Evolutionary conservation across 1,139 yeast genomes (phyloP).

Genomic region (Pichia sp.): DNA sequence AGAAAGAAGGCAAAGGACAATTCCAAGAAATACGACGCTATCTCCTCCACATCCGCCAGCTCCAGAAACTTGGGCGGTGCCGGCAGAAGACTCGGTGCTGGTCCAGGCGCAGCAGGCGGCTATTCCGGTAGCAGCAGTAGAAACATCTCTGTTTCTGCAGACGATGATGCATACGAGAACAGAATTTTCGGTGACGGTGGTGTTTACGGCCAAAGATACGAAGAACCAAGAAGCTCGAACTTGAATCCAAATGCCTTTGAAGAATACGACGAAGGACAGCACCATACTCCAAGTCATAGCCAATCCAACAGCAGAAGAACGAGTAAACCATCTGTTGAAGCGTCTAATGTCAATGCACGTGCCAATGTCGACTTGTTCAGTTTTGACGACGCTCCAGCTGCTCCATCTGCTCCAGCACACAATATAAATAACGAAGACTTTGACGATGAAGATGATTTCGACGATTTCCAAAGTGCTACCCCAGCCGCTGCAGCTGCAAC

Average conservation of each 20-base stretch:
- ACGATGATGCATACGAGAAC: slow-evolving; percentile 45
- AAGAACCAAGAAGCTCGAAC: slow-evolving; percentile 38
- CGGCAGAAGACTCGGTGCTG: too few relatives aligned
- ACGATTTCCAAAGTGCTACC: slow-evolving; percentile 74
- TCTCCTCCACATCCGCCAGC: slow-evolving; percentile 21
- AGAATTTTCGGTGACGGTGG: slow-evolving; percentile 82
- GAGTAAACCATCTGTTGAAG: slow-evolving; percentile 42
- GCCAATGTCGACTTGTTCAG: slow-evolving; percentile 47
- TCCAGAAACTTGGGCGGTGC: slow-evolving; percentile 52
- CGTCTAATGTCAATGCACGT: slow-evolving; percentile 44
- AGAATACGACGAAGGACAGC: slow-evolving; percentile 56
- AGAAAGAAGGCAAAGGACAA: slow-evolving; percentile 87
- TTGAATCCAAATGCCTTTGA: slow-evolving; percentile 50
- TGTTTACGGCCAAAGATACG: slow-evolving; percentile 68
- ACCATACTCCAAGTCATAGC: neutral
- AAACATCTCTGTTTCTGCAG: slow-evolving; percentile 43
- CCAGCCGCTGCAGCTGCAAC: slow-evolving; percentile 27
- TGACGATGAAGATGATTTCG: slow-evolving; percentile 76
- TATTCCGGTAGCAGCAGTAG: slow-evolving; percentile 27
- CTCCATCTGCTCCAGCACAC: slow-evolving; percentile 3
- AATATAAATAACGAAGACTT: slow-evolving; percentile 12
- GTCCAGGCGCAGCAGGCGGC: slow-evolving; percentile 50
- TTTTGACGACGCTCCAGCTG: slow-evolving; percentile 30
- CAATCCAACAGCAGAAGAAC: slow-evolving; percentile 14
- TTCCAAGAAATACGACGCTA: slow-evolving; percentile 58